Evolutionary conservation across 2,329 filamentous ascomycete genomes (phyloP).

Genomic region (Penicillium sp.): DNA sequence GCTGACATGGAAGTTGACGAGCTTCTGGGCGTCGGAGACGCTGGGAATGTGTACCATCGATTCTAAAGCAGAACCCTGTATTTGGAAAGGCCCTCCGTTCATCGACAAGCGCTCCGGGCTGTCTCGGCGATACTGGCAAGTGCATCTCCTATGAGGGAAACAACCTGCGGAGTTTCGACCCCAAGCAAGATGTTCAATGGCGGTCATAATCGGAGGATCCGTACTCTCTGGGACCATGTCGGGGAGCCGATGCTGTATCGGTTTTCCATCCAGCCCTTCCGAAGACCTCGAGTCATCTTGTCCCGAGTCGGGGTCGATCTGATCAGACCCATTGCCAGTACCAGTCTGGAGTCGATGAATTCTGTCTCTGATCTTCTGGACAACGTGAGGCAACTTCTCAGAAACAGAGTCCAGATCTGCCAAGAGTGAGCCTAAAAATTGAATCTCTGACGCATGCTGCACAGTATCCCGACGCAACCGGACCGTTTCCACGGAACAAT

Average conservation of each 20-base stretch:
- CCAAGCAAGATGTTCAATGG: slow-evolving; percentile 39
- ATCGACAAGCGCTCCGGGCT: slow-evolving; percentile 11
- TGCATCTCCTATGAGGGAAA: slow-evolving; percentile 33
- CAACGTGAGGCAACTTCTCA: slow-evolving; percentile 4
- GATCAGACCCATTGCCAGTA: slow-evolving; percentile 3
- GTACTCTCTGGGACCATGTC: slow-evolving; percentile 15
- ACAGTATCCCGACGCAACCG: slow-evolving; percentile 23
- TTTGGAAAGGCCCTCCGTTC: slow-evolving; percentile 11
- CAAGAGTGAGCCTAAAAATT: slow-evolving; percentile 23
- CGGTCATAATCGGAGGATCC: slow-evolving; percentile 29
- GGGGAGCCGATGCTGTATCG: slow-evolving; percentile 1
- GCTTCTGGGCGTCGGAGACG: slow-evolving; percentile 15
- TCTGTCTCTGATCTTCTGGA: slow-evolving; percentile 14
- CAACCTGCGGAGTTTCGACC: slow-evolving; percentile 35
- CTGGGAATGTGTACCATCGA: slow-evolving; percentile 10
- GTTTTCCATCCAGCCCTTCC: slow-evolving; percentile 4
- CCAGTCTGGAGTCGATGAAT: slow-evolving; percentile 24
- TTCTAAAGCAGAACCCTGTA: slow-evolving; percentile 9
- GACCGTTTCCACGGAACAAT: slow-evolving; percentile 25
- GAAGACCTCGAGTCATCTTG: slow-evolving; percentile 6
- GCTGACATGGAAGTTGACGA: slow-evolving; percentile 22
- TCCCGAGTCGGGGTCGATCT: background rate
- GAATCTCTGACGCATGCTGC: slow-evolving; percentile 26
- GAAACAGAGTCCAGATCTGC: slow-evolving; percentile 18
- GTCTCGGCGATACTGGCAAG: slow-evolving; percentile 24